Evolutionary conservation across 768 basidiomycete species (phyloP).

Genomic region (Boletus insuetus): DNA sequence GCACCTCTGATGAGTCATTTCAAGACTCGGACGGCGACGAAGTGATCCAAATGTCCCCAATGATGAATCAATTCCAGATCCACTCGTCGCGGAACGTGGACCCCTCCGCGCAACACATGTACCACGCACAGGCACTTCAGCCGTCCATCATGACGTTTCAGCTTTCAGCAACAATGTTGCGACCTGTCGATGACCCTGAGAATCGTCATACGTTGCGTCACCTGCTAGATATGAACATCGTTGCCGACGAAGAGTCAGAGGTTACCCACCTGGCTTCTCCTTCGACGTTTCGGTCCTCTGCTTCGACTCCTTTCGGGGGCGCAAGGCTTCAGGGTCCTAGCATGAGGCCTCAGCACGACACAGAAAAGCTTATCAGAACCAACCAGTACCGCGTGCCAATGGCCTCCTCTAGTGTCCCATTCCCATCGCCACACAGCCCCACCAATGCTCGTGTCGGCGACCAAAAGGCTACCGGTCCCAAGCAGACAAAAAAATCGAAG

Average conservation of each 20-base stretch:
- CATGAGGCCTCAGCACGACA: slow-evolving; percentile 23
- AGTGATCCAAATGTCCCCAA: slow-evolving; percentile 26
- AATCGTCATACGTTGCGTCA: slow-evolving; percentile 19
- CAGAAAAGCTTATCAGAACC: slow-evolving; percentile 1
- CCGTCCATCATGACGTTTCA: slow-evolving; percentile 33
- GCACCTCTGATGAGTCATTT: slow-evolving; percentile 28
- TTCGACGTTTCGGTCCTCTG: neutral
- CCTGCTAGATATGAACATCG: slow-evolving; percentile 14
- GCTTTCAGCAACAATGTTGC: slow-evolving; percentile 23
- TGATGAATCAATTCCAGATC: slow-evolving; percentile 33
- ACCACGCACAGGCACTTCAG: slow-evolving; percentile 14
- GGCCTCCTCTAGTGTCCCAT: slow-evolving; percentile 3
- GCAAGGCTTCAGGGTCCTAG: slow-evolving; percentile 19
- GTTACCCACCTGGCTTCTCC: slow-evolving; percentile 4
- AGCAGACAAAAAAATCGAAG: slow-evolving; percentile 39
- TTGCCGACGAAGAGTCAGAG: slow-evolving; percentile 16
- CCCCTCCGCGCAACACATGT: slow-evolving; percentile 1
- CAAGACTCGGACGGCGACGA: slow-evolving; percentile 31
- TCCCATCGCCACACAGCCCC: slow-evolving; percentile 11
- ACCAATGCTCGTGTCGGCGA: slow-evolving; percentile 2
- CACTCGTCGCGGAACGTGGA: slow-evolving; percentile 13
- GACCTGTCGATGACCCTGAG: slow-evolving; percentile 29
- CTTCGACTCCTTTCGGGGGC: slow-evolving; percentile 5
- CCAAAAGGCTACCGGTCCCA: slow-evolving; percentile 9
- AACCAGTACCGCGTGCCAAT: slow-evolving; percentile 14